These are phyloP conservation scores for Pichia deserticola DNA, from an alignment of 805 yeast genomes.

Conservation along the genomic window DNA sequence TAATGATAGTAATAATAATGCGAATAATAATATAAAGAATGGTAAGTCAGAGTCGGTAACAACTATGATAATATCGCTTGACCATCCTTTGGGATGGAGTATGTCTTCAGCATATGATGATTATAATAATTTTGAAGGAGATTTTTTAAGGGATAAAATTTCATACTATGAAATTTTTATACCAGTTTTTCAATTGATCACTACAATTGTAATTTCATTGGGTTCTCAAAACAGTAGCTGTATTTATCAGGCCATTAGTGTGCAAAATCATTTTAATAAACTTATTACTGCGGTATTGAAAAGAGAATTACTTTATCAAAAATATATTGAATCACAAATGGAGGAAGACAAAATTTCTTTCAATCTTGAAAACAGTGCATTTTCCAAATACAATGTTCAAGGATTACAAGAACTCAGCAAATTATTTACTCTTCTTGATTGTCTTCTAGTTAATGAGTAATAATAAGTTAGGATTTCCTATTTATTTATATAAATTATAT, in stretches of 20 bases:
- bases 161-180: slow-evolving; percentile 62
- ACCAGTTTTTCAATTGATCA: slow-evolving; percentile 66
- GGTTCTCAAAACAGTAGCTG: slow-evolving; percentile 68
- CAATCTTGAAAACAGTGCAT: background rate
- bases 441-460: slow-evolving; percentile 1
- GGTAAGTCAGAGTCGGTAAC: slow-evolving; percentile 15
- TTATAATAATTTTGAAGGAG: slow-evolving; percentile 13
- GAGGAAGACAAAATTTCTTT: background rate
- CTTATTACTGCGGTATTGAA: slow-evolving; percentile 46
- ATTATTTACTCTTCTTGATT: slow-evolving; percentile 24
- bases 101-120: slow-evolving; percentile 8
- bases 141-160: slow-evolving; percentile 21
- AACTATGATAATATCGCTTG: slow-evolving; percentile 42
- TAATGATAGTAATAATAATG: too few relatives aligned
- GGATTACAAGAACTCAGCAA: slow-evolving; percentile 21
- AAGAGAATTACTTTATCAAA: slow-evolving; percentile 20
- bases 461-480: too few relatives aligned
- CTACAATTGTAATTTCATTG: slow-evolving; percentile 61
- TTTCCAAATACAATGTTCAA: slow-evolving; percentile 6
- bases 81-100: slow-evolving; percentile 34
- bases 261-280: slow-evolving; percentile 46
- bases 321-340: slow-evolving; percentile 7
- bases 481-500: too few relatives aligned
- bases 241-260: slow-evolving; percentile 40
- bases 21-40: too few relatives aligned